Base-by-base conservation (phyloP, 345 rosid genomes). In the Eucalyptus sp. region DNA sequence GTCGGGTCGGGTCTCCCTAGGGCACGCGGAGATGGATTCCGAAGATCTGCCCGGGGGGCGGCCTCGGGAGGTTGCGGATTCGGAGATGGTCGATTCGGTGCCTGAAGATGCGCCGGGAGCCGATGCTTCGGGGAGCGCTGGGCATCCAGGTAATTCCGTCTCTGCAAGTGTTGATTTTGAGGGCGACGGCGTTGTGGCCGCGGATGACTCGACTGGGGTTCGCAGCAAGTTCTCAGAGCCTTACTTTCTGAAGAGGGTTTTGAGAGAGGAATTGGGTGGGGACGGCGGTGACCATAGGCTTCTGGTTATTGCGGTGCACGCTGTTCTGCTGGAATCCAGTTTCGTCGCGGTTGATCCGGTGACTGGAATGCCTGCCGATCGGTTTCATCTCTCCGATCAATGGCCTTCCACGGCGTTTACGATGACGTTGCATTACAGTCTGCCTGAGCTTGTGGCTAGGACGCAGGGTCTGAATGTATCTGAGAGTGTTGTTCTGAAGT, bases 241-340 rank as follows among this genome's bases (percentile, higher is more conserved):
- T n/a, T n/a, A n/a, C n/a, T n/a, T n/a, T n/a, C n/a, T n/a, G n/a
- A n/a, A n/a, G n/a, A n/a, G n/a, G n/a, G n/a, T n/a, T n/a, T n/a
- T n/a, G n/a, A n/a, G n/a, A n/a, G n/a, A n/a, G n/a, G n/a, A n/a
- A n/a, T n/a, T n/a, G n/a, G n/a, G n/a, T n/a, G n/a, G n/a, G n/a
- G n/a, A n/a, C n/a, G n/a, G n/a, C n/a, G n/a, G n/a, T n/a, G n/a
- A n/a, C n/a, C n/a, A n/a, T n/a, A n/a, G n/a, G n/a, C n/a, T n/a
- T n/a, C n/a, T n/a, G n/a, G n/a, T n/a, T n/a, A n/a, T n/a, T n/a
- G n/a, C n/a, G n/a, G n/a, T n/a, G n/a, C n/a, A n/a, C n/a, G n/a
- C n/a, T n/a, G n/a, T n/a, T n/a, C n/a, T n/a, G 79, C 87, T 95
- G 56, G 96, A 97, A 62, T 94, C 96, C n/a, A 96, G 97, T 24